Percentiles rank a stretch among this genome's conserved stretches.
These are phyloP conservation scores for Globisporangium cystogenes DNA, from an alignment of 352 stramenopile species.

Conservation along the genomic window DNA sequence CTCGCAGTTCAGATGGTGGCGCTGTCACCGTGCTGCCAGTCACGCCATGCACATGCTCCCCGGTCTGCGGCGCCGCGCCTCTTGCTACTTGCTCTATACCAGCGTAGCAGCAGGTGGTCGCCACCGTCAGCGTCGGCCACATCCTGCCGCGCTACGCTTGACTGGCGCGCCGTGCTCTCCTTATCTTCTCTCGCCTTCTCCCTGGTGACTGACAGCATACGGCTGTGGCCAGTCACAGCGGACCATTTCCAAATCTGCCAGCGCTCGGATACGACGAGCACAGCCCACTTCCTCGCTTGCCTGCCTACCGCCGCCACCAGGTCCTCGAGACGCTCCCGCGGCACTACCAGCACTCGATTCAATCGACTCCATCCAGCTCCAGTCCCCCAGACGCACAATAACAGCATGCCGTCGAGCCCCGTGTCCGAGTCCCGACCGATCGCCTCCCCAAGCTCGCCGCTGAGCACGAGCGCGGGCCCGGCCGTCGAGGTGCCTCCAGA, in stretches of 20 bases:
- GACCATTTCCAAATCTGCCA: constrained; percentile 3
- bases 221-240: not conserved
- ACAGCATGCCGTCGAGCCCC: not conserved
- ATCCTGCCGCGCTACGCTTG: not conserved
- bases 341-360: not conserved
- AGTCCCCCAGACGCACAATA: not conserved
- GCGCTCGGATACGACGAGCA: not conserved
- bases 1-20: constrained; percentile 1
- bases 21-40: not conserved
- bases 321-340: not conserved
- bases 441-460: not conserved
- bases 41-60: not conserved
- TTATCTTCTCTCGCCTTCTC: not conserved
- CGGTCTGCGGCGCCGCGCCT: not conserved
- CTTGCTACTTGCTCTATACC: constrained; percentile 1
- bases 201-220: not conserved
- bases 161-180: not conserved
- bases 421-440: not conserved
- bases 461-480: not conserved
- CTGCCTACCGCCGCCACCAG: not conserved
- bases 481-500: constrained; percentile 1
- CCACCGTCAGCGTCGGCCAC: not conserved
- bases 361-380: too few relatives aligned
- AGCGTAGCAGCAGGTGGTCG: not conserved
- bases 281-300: not conserved